Conservation (phyloP, 768 basidiomycete species). For the Wakefieldia striispora region DNA sequence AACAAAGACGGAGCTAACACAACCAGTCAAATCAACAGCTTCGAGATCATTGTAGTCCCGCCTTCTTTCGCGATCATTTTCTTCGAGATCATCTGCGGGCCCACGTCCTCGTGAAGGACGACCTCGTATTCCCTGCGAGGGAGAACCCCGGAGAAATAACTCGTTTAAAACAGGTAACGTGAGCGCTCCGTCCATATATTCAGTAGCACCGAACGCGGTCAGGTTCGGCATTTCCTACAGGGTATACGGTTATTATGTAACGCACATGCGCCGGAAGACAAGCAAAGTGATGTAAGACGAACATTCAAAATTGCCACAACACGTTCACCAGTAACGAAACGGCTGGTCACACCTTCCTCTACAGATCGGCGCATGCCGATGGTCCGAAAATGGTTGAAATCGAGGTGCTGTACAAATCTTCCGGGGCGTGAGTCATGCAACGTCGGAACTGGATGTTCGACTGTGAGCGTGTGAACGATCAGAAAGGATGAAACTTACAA, state of each 20-base stretch:
- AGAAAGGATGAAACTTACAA: constrained; percentile 41
- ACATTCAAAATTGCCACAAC: constrained; percentile 79
- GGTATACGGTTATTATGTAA: constrained; percentile 1
- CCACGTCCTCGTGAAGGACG: constrained; percentile 67
- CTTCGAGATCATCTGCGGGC: constrained; percentile 56
- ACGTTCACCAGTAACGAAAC: constrained; percentile 91
- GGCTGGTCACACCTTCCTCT: constrained; percentile 82
- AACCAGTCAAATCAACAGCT: constrained; percentile 92
- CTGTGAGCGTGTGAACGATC: constrained; percentile 3
- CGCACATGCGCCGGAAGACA: constrained; percentile 3
- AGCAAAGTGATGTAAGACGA: constrained; percentile 15
- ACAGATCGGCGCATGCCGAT: constrained; percentile 94
- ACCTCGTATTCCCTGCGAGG: constrained; percentile 60
- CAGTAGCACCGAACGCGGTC: constrained; percentile 88
- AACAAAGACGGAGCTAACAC: constrained; percentile 88
- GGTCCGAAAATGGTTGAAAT: constrained; percentile 96
- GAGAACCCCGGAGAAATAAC: constrained; percentile 80
- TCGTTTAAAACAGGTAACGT: constrained; percentile 84
- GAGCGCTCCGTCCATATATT: constrained; percentile 96
- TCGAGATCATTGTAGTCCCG: constrained; percentile 75
- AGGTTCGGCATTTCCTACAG: constrained; percentile 86
- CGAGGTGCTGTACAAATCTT: constrained; percentile 80
- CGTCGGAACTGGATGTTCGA: constrained; percentile 51
- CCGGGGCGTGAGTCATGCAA: constrained; percentile 72
- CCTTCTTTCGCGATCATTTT: constrained; percentile 74